Evolutionary conservation across 2,329 filamentous ascomycete genomes (phyloP), one percentile per base, ranked within the genome.

Genomic region (Cladosporium sp.): DNA sequence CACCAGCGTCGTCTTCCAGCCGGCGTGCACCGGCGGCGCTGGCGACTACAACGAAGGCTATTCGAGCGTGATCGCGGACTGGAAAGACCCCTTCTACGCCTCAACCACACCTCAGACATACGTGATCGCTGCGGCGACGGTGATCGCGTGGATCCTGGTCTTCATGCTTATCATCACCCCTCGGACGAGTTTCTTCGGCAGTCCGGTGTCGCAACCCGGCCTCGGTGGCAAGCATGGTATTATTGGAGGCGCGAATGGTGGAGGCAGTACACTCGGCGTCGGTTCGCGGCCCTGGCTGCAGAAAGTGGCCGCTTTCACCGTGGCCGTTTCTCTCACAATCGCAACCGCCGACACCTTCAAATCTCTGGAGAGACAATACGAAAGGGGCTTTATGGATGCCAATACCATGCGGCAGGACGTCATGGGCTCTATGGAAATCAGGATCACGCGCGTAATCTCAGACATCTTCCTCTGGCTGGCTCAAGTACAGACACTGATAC

Each of bases 381-480:
- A 80, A 5, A 77, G 77, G 63, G 90, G 90, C 32, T 85, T 83
- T 62, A 89, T 90, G 73, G 89, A 96, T 66, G 90, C 89, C 18
- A 77, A 78, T 60, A 77, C 79, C 46, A 72, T 98, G 61, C 89
- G 93, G 57, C 75, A 82, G 43, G 77, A 87, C 63, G 92, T 98
- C 13, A 83, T 95, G 58, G 85, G 85, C 54, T 89, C 90, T 51
- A 81, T 86, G 56, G 87, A 95, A 68, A 85, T 98, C 59, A 89
- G 93, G 61, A 82, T 95, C 55, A 92, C 95, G 55, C 86, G 91
- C 59, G 83, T 97, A 60, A 89, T 98, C 58, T 97, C 92, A 14
- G 90, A 95, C 70, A 91, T 93, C 1, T 97, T 97, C 68, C 77
- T 98, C 31, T 97, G 93, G 92, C 82, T 98, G 37, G 93, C 93